These are phyloP conservation scores for Neonothopanus nambi DNA, from an alignment of 1,284 basidiomycete genomes.

Conservation along the genomic window DNA sequence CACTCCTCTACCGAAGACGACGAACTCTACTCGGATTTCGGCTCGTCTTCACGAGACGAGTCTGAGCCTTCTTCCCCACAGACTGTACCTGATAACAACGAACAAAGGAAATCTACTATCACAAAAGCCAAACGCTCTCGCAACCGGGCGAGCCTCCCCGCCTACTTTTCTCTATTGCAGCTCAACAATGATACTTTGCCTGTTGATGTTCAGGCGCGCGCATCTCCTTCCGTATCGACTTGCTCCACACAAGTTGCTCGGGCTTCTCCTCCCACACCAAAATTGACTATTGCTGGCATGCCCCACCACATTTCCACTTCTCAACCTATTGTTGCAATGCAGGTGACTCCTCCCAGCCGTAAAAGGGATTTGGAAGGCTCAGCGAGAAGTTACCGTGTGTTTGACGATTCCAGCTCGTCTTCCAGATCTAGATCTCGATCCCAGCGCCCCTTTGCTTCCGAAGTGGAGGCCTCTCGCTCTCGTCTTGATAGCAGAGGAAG, in stretches of 20 bases:
- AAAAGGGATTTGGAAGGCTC: slow-evolving; percentile 37
- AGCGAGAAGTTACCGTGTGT: slow-evolving; percentile 32
- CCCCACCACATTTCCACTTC: slow-evolving; percentile 21
- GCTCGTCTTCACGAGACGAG: slow-evolving; percentile 37
- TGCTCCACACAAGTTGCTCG: slow-evolving; percentile 50
- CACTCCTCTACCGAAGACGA: slow-evolving; percentile 43
- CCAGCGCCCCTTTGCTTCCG: slow-evolving; percentile 18
- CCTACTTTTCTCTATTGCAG: slow-evolving; percentile 73
- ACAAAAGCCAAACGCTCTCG: slow-evolving; percentile 53
- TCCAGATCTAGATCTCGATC: slow-evolving; percentile 38
- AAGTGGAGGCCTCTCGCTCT: slow-evolving; percentile 19
- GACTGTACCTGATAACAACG: slow-evolving; percentile 22
- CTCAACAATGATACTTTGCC: slow-evolving; percentile 45
- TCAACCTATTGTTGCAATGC: slow-evolving; percentile 22
- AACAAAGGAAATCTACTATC: slow-evolving; percentile 36
- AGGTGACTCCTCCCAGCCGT: slow-evolving; percentile 51
- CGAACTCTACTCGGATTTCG: slow-evolving; percentile 45
- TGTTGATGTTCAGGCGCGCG: slow-evolving; percentile 18
- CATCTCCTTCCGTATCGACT: slow-evolving; percentile 35
- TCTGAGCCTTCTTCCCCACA: slow-evolving; percentile 34
- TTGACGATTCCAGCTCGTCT: slow-evolving; percentile 27
- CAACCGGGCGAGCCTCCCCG: slow-evolving; percentile 73
- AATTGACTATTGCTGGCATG: slow-evolving; percentile 35
- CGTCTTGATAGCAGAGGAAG: slow-evolving; percentile 33
- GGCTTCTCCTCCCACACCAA: slow-evolving; percentile 60